Base-by-base conservation (phyloP, 2,329 filamentous ascomycete genomes). In the Xylaria sp. region DNA sequence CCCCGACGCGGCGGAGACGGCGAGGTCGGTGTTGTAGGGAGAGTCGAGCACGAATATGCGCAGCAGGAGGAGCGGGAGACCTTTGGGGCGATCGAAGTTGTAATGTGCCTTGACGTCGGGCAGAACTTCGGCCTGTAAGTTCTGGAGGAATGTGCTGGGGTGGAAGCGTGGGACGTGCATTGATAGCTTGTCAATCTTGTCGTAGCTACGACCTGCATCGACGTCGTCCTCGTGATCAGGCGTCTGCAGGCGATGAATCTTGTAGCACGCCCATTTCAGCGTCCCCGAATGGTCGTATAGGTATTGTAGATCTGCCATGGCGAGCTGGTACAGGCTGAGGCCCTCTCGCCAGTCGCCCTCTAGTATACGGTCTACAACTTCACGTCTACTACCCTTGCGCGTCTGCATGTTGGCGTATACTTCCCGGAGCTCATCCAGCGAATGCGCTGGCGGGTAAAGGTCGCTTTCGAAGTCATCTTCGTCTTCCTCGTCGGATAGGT, bases 31-130 rank as follows among this genome's bases (percentile, higher is more conserved):
- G 73, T 91, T 92, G 78, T 97, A 97, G 0, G 93, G 93, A 0
- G 92, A 93, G 77, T 96, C 91, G 70, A 93, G 83, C 67, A 94
- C 88, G 75, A 93, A 92, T 54, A 97, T 89, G 59, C 93, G 89
- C n/a, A 97, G 81, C 31, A 96, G 84, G 0, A 92, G 86, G 4
- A 96, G 82, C 0, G 92, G 88, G n/a, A 92, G 83, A 1, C 85
- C 84, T 62, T 87, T 84, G 62, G 92, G 90, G n/a, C 90, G 88
- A 72, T 92, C 89, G 68, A 96, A 88, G 74, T 93, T 90, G 79
- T 93, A 96, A 79, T 97, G 92, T 5, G 92, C 92, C 79, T 96
- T 97, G 73, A 94, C 88, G 67, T 96, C 87, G 0, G 93, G 92
- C 1, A 93, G 84, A 20, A 94, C 86, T 76, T 94, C 90, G 48